Percentiles rank a stretch among this genome's conserved stretches.
phyloP scores from a whole-genome alignment of 2,329 filamentous ascomycete genomes.

The Trichoderma gracile region DNA sequence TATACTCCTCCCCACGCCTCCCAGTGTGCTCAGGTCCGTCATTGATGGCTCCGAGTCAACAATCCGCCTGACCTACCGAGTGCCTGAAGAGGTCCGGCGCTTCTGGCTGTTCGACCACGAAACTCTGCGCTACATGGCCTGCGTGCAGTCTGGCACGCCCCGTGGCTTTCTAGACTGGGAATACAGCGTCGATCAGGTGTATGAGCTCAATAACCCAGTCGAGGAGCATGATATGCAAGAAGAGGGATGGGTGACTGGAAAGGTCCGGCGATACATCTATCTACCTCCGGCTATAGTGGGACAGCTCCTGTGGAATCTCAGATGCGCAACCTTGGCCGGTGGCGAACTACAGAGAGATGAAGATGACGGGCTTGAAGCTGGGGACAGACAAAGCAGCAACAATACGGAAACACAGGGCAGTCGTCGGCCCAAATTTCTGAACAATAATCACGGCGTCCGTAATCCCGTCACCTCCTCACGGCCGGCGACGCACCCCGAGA shows the following conservation, averaged over 20 bases:
- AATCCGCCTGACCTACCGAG: constrained; percentile 56
- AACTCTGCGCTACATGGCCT: constrained; percentile 61
- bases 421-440: no score
- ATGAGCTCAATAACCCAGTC: constrained; percentile 62
- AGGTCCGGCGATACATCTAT: constrained; percentile 54
- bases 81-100: constrained; percentile 57
- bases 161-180: constrained; percentile 37
- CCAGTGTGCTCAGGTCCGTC: constrained; percentile 51
- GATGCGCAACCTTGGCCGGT: constrained; percentile 49
- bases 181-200: constrained; percentile 49
- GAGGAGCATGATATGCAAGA: constrained; percentile 52
- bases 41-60: constrained; percentile 53
- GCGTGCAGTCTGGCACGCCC: constrained; percentile 51
- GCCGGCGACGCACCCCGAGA: not conserved
- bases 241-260: constrained; percentile 55
- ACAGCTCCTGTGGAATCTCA: constrained; percentile 59
- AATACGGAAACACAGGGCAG: constrained; percentile 24
- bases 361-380: constrained; percentile 18
- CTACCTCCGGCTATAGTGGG: constrained; percentile 59
- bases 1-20: constrained; percentile 53
- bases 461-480: not conserved
- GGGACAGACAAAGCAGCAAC: constrained; percentile 28
- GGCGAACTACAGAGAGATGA: not conserved
- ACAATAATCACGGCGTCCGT: no score
- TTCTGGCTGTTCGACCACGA: constrained; percentile 62